These are phyloP conservation scores for Byssoonygena ceratinophila DNA, from an alignment of 2,329 filamentous ascomycete species.

Conservation along the genomic window DNA sequence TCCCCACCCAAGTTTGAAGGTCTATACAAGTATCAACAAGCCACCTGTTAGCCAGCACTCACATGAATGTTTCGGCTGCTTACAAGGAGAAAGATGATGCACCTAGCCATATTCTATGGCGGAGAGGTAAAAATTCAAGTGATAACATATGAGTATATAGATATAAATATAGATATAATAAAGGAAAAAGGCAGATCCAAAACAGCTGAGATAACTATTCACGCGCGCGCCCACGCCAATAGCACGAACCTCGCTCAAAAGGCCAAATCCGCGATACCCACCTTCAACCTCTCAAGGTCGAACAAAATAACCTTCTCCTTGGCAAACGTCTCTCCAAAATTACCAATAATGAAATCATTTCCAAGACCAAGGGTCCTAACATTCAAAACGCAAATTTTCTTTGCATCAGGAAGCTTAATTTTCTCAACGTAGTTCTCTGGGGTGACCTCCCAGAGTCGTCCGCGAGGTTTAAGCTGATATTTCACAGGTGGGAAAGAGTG, in stretches of 20 bases:
- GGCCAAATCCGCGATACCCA: conserved; percentile 17
- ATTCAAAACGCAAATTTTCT: conserved; percentile 18
- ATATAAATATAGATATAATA: no score
- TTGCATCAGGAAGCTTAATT: conserved; percentile 4
- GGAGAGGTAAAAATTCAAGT: no score
- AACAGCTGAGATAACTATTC: no score
- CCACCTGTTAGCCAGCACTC: no score
- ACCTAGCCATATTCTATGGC: no score
- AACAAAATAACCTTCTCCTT: conserved; percentile 20
- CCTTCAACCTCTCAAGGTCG: conserved; percentile 17
- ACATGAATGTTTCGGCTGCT: no score
- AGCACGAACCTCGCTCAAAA: conserved; percentile 10
- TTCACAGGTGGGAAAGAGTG: conserved; percentile 15
- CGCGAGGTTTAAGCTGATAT: conserved; percentile 15
- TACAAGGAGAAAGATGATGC: no score
- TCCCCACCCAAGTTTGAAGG: no score
- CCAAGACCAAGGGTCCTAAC: conserved; percentile 17
- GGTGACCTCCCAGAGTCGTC: conserved; percentile 17
- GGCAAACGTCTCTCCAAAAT: conserved; percentile 19
- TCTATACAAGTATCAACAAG: no score
- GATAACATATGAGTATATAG: no score
- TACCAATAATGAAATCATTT: conserved; percentile 17
- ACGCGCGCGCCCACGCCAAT: background rate
- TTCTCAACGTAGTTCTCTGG: conserved; percentile 17
- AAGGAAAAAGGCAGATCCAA: no score